Conservation (phyloP, 2,329 filamentous ascomycete species). For the Biscogniauxia mediterranea region DNA sequence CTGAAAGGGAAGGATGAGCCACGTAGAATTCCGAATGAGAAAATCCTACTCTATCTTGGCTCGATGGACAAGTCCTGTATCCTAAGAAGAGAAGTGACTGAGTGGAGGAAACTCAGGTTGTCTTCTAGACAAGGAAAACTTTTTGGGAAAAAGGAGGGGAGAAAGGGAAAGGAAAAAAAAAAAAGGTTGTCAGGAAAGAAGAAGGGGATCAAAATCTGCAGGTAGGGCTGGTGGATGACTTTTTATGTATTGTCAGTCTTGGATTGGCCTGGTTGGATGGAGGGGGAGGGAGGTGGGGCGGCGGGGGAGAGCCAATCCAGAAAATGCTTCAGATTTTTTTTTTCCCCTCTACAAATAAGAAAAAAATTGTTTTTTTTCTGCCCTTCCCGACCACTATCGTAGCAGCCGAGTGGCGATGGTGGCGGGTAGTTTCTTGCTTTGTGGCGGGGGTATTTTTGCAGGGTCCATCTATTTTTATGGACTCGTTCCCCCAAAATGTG, state of each 20-base stretch:
- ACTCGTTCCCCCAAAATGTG: not conserved
- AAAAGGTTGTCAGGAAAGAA: slow-evolving; percentile 10
- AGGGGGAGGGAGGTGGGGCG: not conserved
- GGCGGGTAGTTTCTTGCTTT: not conserved
- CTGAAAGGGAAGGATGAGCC: slow-evolving; percentile 7
- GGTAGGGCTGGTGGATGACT: slow-evolving; percentile 14
- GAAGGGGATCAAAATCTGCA: slow-evolving; percentile 1
- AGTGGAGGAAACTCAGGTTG: slow-evolving; percentile 21
- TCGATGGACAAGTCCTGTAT: not conserved
- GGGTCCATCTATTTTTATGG: not conserved
- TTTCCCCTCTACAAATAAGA: slow-evolving; percentile 1
- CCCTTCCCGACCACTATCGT: not conserved
- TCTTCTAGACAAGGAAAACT: slow-evolving; percentile 18
- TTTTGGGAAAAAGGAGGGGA: not conserved
- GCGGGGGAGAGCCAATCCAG: slow-evolving; percentile 11
- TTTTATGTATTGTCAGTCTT: slow-evolving; percentile 11
- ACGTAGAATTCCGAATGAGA: slow-evolving; percentile 16
- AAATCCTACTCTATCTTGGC: slow-evolving; percentile 17
- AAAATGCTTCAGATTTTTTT: slow-evolving; percentile 13
- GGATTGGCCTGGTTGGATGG: slow-evolving; percentile 12
- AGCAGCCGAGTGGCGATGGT: not conserved
- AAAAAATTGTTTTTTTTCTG: slow-evolving; percentile 2
- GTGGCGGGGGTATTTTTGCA: not conserved
- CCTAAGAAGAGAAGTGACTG: slow-evolving; percentile 8
- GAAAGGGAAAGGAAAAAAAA: slow-evolving; percentile 5